Conservation (phyloP, 2,329 filamentous ascomycete species). For the Cryphonectria japonica region DNA sequence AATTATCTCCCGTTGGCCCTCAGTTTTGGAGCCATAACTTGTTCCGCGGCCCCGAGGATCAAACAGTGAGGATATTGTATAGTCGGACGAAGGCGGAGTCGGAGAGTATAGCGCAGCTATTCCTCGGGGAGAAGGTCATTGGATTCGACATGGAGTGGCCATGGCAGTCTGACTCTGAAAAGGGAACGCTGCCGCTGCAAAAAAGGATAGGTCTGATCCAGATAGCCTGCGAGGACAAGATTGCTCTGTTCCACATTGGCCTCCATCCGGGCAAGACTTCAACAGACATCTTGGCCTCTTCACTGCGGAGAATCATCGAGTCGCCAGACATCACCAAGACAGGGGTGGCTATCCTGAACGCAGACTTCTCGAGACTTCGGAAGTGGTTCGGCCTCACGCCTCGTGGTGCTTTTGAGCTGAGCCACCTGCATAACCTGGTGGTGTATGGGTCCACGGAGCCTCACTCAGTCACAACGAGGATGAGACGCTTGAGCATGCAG, state of each 20-base stretch:
- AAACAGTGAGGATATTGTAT: slow-evolving; percentile 74
- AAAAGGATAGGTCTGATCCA: slow-evolving; percentile 81
- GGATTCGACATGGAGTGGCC: slow-evolving; percentile 93
- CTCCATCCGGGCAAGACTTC: slow-evolving; percentile 50
- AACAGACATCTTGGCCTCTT: slow-evolving; percentile 67
- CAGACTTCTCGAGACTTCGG: slow-evolving; percentile 69
- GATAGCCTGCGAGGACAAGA: slow-evolving; percentile 73
- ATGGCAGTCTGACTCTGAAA: slow-evolving; percentile 44
- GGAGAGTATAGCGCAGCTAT: slow-evolving; percentile 69
- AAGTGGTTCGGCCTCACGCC: slow-evolving; percentile 67
- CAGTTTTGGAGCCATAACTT: slow-evolving; percentile 69
- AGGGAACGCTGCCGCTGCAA: slow-evolving; percentile 54
- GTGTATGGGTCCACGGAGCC: slow-evolving; percentile 67
- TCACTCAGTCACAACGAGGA: slow-evolving; percentile 46
- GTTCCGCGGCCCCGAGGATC: slow-evolving; percentile 58
- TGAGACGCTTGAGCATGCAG: slow-evolving; percentile 69
- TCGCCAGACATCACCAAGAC: slow-evolving; percentile 70
- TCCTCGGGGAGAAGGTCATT: slow-evolving; percentile 70
- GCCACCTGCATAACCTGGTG: slow-evolving; percentile 78
- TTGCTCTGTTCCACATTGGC: slow-evolving; percentile 83
- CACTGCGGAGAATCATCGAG: slow-evolving; percentile 74
- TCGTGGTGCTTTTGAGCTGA: slow-evolving; percentile 76
- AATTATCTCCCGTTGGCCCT: not conserved
- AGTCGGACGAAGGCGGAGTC: slow-evolving; percentile 70
- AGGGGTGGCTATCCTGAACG: slow-evolving; percentile 72